Evolutionary conservation across 1,284 basidiomycete genomes (phyloP).

Genomic region (Ustilago lituana): DNA sequence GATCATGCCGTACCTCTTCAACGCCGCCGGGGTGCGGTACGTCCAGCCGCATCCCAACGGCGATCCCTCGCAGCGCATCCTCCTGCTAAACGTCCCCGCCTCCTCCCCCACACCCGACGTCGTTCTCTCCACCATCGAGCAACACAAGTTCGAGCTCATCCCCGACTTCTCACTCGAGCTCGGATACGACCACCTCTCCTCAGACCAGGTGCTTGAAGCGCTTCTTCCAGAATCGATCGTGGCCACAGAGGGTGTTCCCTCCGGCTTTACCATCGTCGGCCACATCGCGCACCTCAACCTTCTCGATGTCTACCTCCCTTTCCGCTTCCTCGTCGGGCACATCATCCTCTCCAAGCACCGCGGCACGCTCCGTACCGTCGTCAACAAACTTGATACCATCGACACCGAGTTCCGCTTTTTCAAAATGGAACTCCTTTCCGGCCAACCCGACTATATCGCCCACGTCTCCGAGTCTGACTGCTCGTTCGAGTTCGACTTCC

Average conservation of each 20-base stretch:
- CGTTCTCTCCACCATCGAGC: conserved; percentile 4
- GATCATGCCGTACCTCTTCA: conserved; percentile 36
- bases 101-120: conserved; percentile 18
- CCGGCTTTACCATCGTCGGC: conserved; percentile 86
- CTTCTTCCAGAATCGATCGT: conserved; percentile 35
- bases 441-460: conserved; percentile 84
- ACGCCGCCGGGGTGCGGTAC: conserved; percentile 33
- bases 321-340: conserved; percentile 88
- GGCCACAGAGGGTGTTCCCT: conserved; percentile 77
- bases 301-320: conserved; percentile 87
- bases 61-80: conserved; percentile 28
- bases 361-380: conserved; percentile 81
- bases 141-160: conserved; percentile 18
- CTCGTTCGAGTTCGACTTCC: conserved; percentile 91
- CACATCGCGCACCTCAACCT: conserved; percentile 93
- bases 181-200: conserved; percentile 34
- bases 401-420: conserved; percentile 90
- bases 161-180: conserved; percentile 6
- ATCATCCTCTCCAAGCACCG: conserved; percentile 74
- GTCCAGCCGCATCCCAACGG: conserved; percentile 40
- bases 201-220: conserved; percentile 41
- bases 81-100: conserved; percentile 37
- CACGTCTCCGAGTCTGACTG: conserved; percentile 73
- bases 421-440: conserved; percentile 95
- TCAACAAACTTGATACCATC: conserved; percentile 93